Conservation (phyloP, 495 filamentous ascomycete species). For the Xylaria grammica region DNA sequence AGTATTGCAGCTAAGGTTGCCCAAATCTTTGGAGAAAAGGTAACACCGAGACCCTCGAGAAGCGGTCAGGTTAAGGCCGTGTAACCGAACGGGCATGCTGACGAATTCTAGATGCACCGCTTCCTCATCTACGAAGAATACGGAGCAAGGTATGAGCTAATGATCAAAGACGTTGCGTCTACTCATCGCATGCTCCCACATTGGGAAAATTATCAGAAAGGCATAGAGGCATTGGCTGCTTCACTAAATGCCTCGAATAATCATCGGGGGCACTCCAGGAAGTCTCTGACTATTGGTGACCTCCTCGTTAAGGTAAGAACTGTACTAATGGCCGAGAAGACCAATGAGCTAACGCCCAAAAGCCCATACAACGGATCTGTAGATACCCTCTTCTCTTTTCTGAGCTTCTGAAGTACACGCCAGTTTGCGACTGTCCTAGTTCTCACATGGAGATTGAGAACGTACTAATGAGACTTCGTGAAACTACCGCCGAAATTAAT, state of each 20-base stretch:
- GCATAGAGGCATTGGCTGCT: slow-evolving; percentile 83
- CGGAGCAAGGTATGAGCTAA: slow-evolving; percentile 81
- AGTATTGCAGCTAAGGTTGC: slow-evolving; percentile 75
- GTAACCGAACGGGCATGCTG: slow-evolving; percentile 21
- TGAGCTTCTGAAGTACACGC: slow-evolving; percentile 80
- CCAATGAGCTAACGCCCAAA: slow-evolving; percentile 27
- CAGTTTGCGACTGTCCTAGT: slow-evolving; percentile 80
- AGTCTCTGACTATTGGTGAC: slow-evolving; percentile 79
- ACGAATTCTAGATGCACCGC: slow-evolving; percentile 61
- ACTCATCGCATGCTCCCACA: slow-evolving; percentile 70
- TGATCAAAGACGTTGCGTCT: slow-evolving; percentile 75
- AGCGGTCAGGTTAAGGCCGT: slow-evolving; percentile 23
- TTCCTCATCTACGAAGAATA: slow-evolving; percentile 91
- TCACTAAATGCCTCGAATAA: slow-evolving; percentile 74
- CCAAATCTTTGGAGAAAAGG: slow-evolving; percentile 75
- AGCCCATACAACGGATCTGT: slow-evolving; percentile 94
- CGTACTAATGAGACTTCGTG: slow-evolving; percentile 71
- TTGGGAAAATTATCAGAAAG: slow-evolving; percentile 84
- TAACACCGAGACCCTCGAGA: slow-evolving; percentile 42
- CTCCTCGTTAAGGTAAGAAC: slow-evolving; percentile 82
- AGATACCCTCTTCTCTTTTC: slow-evolving; percentile 89
- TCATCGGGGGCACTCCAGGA: slow-evolving; percentile 66
- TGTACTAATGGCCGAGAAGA: neutral
- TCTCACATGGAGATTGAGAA: slow-evolving; percentile 80
- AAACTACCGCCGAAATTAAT: slow-evolving; percentile 77